Conservation (phyloP, 1,139 yeast species). For the Hansenula lynferdii region DNA sequence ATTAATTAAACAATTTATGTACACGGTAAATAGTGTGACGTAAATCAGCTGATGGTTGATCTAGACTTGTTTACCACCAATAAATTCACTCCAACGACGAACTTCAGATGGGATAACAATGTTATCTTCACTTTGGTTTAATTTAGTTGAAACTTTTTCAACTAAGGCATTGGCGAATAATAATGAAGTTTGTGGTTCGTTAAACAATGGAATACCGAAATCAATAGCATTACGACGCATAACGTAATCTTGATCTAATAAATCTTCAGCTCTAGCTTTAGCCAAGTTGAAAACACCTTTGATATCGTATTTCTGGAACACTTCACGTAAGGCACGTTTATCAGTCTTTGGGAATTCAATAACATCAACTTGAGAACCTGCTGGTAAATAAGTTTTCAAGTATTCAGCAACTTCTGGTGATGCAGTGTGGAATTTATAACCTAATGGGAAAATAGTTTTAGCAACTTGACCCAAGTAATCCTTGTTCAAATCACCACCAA, state of each 20-base stretch:
- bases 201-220: conserved; percentile 92
- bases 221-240: conserved; percentile 99
- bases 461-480: conserved; percentile 75
- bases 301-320: conserved; percentile 81
- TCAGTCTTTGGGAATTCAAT: conserved; percentile 91
- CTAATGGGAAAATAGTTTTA: conserved; percentile 59
- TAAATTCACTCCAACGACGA: conserved; percentile 92
- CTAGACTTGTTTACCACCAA: conserved; percentile 86
- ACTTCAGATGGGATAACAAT: conserved; percentile 79
- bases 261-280: conserved; percentile 76
- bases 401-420: conserved; percentile 67
- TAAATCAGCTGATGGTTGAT: neutral
- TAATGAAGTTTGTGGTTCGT: conserved; percentile 90
- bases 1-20: too few species aligned
- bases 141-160: conserved; percentile 59
- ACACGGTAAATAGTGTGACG: too few species aligned
- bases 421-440: conserved; percentile 80
- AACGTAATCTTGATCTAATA: conserved; percentile 85
- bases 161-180: conserved; percentile 83
- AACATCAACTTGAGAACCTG: conserved; percentile 42
- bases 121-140: conserved; percentile 32
- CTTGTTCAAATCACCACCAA: conserved; percentile 87
- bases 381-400: conserved; percentile 43
- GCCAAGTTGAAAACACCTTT: conserved; percentile 92
- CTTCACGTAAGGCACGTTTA: conserved; percentile 88